A percentile compares a stretch with the other conserved stretches of the same genome.
Conservation (phyloP, 129 eudicot species). For the Chrysanthemum lavandulifolium region DNA sequence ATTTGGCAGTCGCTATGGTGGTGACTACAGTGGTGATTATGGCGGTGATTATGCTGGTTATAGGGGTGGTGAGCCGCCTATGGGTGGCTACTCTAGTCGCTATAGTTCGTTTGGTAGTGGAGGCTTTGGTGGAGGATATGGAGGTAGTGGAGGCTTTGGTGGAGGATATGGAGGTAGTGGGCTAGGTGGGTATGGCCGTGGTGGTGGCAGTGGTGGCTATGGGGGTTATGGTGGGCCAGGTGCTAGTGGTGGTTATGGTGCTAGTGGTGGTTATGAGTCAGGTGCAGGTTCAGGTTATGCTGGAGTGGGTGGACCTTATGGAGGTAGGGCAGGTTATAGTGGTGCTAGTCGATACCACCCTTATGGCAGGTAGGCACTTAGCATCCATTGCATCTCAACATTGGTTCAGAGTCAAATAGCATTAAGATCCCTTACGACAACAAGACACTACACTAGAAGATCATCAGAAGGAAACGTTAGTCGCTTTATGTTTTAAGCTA, state of each 20-base stretch:
- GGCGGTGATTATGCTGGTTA: conserved; percentile 60
- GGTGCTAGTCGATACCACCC: conserved; percentile 82
- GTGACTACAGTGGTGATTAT: conserved; percentile 24
- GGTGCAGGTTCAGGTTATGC: conserved; percentile 57
- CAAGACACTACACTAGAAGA: conserved; percentile 42
- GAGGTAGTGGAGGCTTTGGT: conserved; percentile 46
- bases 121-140: conserved; percentile 55
- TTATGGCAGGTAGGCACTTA: conserved; percentile 68
- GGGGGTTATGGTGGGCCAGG: conserved; percentile 71
- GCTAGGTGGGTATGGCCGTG: conserved; percentile 72
- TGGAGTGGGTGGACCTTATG: conserved; percentile 26
- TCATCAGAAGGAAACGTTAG: conserved; percentile 29
- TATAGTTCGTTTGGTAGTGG: conserved; percentile 59
- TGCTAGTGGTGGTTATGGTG: conserved; percentile 48
- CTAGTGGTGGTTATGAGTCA: conserved; percentile 44
- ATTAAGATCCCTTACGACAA: conserved; percentile 31
- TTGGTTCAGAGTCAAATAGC: conserved; percentile 33
- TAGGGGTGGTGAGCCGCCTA: conserved; percentile 63
- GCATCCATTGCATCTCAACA: not conserved
- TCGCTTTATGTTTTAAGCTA: conserved; percentile 26
- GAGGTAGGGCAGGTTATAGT: conserved; percentile 49
- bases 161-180: conserved; percentile 68
- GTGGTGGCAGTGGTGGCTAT: conserved; percentile 60
- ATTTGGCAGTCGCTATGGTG: conserved; percentile 52
- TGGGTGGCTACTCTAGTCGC: conserved; percentile 64